Percentiles rank a stretch among this genome's conserved stretches.
phyloP scores from a whole-genome alignment of 768 basidiomycete genomes.

The Boletus subparvulus region DNA sequence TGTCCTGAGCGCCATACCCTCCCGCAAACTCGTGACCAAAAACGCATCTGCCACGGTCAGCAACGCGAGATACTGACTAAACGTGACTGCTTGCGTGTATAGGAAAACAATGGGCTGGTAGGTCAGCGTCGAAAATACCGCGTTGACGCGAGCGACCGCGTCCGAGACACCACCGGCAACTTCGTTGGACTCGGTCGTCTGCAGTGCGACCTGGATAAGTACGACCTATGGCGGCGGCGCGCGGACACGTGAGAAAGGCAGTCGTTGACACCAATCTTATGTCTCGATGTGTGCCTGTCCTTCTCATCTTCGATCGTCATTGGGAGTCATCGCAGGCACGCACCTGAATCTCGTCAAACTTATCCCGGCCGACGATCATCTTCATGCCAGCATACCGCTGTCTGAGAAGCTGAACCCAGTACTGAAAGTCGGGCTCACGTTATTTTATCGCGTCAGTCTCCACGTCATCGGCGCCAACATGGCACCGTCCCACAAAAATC shows the following conservation, averaged over 20 bases:
- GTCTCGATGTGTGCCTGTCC: slow-evolving; percentile 28
- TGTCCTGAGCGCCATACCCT: slow-evolving; percentile 82
- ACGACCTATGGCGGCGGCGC: slow-evolving; percentile 48
- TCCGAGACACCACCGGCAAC: slow-evolving; percentile 72
- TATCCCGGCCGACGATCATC: slow-evolving; percentile 84
- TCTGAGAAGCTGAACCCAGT: slow-evolving; percentile 75
- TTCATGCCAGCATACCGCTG: slow-evolving; percentile 86
- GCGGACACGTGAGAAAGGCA: not conserved
- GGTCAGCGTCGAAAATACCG: slow-evolving; percentile 78
- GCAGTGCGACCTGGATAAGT: slow-evolving; percentile 84
- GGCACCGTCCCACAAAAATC: not conserved
- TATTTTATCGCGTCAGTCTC: slow-evolving; percentile 6
- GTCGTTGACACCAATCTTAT: slow-evolving; percentile 56
- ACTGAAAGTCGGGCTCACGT: no score
- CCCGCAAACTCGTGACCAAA: slow-evolving; percentile 78
- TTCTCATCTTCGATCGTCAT: no score
- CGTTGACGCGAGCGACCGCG: slow-evolving; percentile 74
- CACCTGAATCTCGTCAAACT: slow-evolving; percentile 81
- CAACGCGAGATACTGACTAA: slow-evolving; percentile 81
- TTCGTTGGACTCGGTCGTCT: slow-evolving; percentile 78
- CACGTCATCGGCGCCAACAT: not conserved
- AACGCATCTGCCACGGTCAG: slow-evolving; percentile 84
- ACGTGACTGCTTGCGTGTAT: slow-evolving; percentile 82
- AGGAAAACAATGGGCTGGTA: slow-evolving; percentile 88
- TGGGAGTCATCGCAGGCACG: not conserved